Evolutionary conservation across 2,329 filamentous ascomycete species (phyloP).

Genomic region (Aspergillus niger): DNA sequence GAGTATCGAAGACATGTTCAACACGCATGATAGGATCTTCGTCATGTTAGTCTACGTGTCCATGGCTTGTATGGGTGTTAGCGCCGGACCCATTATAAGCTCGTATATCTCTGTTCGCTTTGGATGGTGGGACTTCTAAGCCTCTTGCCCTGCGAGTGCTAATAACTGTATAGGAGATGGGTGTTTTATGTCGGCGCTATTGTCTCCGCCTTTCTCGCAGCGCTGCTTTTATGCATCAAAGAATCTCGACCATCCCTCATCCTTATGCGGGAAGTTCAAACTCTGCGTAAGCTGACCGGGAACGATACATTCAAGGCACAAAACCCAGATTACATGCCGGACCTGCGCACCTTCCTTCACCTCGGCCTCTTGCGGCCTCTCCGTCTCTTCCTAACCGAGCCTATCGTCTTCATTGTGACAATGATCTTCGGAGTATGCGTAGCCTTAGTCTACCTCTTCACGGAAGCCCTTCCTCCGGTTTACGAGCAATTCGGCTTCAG

Average conservation of each 20-base stretch:
- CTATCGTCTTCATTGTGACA: conserved; percentile 11
- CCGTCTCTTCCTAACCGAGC: conserved; percentile 5
- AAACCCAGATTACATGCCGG: conserved; percentile 11
- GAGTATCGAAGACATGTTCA: conserved; percentile 14
- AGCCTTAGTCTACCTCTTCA: conserved; percentile 12
- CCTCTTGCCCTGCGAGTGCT: not conserved
- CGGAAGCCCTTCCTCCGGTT: not conserved
- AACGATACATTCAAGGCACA: conserved; percentile 8
- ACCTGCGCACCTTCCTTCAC: conserved; percentile 3
- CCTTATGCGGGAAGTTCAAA: conserved; percentile 7
- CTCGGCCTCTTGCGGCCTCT: conserved; percentile 6
- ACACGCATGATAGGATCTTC: conserved; percentile 4
- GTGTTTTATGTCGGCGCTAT: conserved; percentile 15
- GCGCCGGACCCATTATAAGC: conserved; percentile 9
- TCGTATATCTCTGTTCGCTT: conserved; percentile 2
- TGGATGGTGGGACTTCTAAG: conserved; percentile 2
- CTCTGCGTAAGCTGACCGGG: conserved; percentile 1
- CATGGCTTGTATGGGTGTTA: conserved; percentile 2
- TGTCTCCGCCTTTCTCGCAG: not conserved
- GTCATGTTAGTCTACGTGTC: conserved; percentile 10
- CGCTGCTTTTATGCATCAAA: conserved; percentile 4
- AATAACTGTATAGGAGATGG: conserved; percentile 5
- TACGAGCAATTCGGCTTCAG: conserved; percentile 1
- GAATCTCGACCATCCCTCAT: conserved; percentile 14
- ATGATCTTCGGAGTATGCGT: conserved; percentile 5